Conservation (phyloP, 1,139 yeast genomes). For the Taiozyma sp. region DNA sequence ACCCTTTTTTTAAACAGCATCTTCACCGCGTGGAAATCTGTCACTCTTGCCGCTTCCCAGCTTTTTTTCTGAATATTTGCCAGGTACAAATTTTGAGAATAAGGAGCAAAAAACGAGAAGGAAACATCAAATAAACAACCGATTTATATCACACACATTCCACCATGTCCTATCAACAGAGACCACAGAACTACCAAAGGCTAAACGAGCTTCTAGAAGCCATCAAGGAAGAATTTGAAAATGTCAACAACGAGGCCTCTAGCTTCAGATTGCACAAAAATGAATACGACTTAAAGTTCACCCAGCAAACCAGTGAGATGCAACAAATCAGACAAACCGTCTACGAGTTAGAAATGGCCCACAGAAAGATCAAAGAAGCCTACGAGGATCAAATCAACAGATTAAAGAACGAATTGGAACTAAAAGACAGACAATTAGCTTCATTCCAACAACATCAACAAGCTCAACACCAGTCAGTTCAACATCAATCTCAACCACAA, state of each 20-base stretch:
- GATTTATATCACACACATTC: not conserved
- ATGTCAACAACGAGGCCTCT: constrained; percentile 81
- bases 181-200: constrained; percentile 24
- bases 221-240: constrained; percentile 86
- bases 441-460: constrained; percentile 32
- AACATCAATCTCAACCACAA: constrained; percentile 15
- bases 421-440: constrained; percentile 55
- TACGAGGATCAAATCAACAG: constrained; percentile 90
- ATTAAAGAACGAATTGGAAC: constrained; percentile 80
- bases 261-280: constrained; percentile 87
- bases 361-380: constrained; percentile 90
- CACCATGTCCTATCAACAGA: constrained; percentile 18
- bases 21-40: not conserved
- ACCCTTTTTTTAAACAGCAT: not conserved
- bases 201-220: constrained; percentile 77
- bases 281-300: constrained; percentile 85
- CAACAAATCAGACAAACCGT: constrained; percentile 93
- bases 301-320: constrained; percentile 91
- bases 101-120: not conserved
- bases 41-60: not conserved
- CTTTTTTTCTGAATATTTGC: not conserved
- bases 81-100: not conserved
- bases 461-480: constrained; percentile 23
- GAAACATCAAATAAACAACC: not conserved
- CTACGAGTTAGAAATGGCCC: constrained; percentile 90